Base-by-base conservation (phyloP, 768 basidiomycete species). In the Boletus pseudopeckii region DNA sequence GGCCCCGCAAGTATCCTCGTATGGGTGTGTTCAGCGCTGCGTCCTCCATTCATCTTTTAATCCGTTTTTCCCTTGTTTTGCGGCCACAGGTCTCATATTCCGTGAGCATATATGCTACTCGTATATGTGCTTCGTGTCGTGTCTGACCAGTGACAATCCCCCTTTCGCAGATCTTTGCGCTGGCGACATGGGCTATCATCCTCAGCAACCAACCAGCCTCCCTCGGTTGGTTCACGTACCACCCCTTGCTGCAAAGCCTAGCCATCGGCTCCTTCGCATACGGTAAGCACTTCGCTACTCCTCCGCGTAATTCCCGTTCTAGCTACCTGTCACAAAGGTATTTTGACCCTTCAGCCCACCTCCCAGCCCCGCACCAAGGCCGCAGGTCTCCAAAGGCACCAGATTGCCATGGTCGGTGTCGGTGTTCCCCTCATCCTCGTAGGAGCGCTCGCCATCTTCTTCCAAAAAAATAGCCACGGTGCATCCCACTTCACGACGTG, bases 281-380 rank as follows among this genome's bases (percentile, higher is more conserved):
- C 59, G 89, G 90, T 87, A 52, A 39, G 75, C 51, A 37, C 26
- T 13, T 18, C 9, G n/a, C 40, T 11, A 2, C 28, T 36, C 9
- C 9, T n/a, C 10, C 30, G 18, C 43, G 17, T n/a, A 7, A 17
- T n/a, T 20, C 10, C 13, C 26, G 32, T 22, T 45, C 18, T 9
- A 57, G 14, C 22, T 26, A 13, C 14, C 4, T 24, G 28, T 28
- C 42, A n/a, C 22, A 28, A 47, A 90, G 90, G 84, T 7, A 81
- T 93, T 40, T 64, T 88, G 60, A 90, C 89, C 22, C 82, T 87
- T 11, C 91, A 87, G 58, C 86, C 86, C 1, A 88, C 88, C 11
- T 80, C 83, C 4, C 80, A 82, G 46, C 83, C 84, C 4, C 75
- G 72, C 62, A 80, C 82, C 38, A 87, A 89, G 69, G 75, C 79